Evolutionary conservation across 768 basidiomycete genomes (phyloP), one percentile per base, ranked within the genome.

Genomic region (Multifurca ochricompacta): DNA sequence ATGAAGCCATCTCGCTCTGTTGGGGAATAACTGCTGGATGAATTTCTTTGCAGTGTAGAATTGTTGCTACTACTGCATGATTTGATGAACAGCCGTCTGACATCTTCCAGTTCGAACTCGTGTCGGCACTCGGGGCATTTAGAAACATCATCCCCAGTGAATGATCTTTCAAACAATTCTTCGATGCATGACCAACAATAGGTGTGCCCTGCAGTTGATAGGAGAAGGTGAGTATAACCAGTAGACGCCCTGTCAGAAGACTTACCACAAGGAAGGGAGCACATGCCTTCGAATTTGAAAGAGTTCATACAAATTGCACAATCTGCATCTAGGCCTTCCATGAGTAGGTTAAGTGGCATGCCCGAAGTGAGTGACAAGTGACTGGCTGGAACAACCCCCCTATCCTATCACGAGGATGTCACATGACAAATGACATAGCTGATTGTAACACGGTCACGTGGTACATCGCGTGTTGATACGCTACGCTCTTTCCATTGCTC

Each of bases 371-470:
- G n/a, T n/a, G n/a, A n/a, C n/a, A n/a, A n/a, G n/a, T n/a, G n/a
- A n/a, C n/a, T n/a, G n/a, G n/a, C n/a, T n/a, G n/a, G n/a, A n/a
- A n/a, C n/a, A n/a, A n/a, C n/a, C n/a, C n/a, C n/a, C n/a, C n/a
- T n/a, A n/a, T n/a, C n/a, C n/a, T n/a, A n/a, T n/a, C n/a, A n/a
- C n/a, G n/a, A n/a, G n/a, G n/a, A n/a, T n/a, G n/a, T n/a, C n/a
- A n/a, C n/a, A n/a, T n/a, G n/a, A n/a, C n/a, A n/a, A n/a, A n/a
- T n/a, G n/a, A n/a, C n/a, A n/a, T n/a, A n/a, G n/a, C n/a, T n/a
- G n/a, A n/a, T n/a, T n/a, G 43, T 31, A 28, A 51, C 55, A 28
- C 56, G 56, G 19, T 52, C 56, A 57, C 56, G 56, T 57, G 56
- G 25, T 9, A 6, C 9, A 35, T 14, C 43, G 27, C 35, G 34